These are phyloP conservation scores for Ilex aquifolium DNA, from an alignment of 257 asterid species.

Conservation along the genomic window DNA sequence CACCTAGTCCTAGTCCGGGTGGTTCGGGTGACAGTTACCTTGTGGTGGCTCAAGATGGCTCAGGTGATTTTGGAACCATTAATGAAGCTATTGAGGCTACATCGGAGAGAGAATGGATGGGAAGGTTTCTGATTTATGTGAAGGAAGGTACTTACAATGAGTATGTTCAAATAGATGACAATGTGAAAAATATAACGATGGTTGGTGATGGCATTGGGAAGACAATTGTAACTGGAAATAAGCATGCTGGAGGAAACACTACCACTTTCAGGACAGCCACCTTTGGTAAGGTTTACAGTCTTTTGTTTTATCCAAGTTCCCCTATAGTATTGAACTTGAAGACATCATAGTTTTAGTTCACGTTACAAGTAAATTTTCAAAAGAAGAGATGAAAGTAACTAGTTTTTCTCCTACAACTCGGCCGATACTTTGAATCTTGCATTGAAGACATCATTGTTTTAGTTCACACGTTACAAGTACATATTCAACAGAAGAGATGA, in stretches of 20 bases:
- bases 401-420: too few relatives aligned
- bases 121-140: background rate
- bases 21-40: background rate
- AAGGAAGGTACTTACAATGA: background rate
- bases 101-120: background rate
- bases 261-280: background rate
- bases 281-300: background rate
- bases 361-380: too few relatives aligned
- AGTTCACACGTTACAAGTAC: too few relatives aligned
- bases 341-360: too few relatives aligned
- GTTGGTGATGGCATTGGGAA: background rate
- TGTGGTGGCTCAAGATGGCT: background rate
- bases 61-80: background rate
- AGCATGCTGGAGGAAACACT: background rate
- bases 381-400: too few relatives aligned
- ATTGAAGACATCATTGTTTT: too few relatives aligned
- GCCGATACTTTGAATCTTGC: too few relatives aligned
- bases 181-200: background rate
- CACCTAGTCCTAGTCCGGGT: background rate
- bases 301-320: too few relatives aligned
- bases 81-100: background rate
- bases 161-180: background rate
- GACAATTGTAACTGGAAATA: background rate
- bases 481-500: too few relatives aligned
- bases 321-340: too few relatives aligned